These are phyloP conservation scores for Sapria himalayana DNA, from an alignment of 345 rosid species.

Conservation along the genomic window DNA sequence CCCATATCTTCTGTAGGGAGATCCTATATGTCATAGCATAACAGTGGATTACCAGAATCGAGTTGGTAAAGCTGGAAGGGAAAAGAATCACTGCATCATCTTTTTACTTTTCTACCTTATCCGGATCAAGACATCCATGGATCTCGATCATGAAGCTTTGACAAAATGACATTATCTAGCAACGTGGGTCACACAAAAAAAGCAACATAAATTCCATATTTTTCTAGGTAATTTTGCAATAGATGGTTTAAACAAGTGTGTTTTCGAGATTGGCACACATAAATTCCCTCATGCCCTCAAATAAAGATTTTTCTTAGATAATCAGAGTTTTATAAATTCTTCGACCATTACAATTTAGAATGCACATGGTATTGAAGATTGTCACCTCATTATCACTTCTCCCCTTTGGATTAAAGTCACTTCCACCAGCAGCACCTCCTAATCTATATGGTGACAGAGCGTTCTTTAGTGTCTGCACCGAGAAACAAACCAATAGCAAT, in stretches of 20 bases:
- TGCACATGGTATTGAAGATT: too few relatives aligned
- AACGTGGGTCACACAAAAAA: conserved; percentile 15
- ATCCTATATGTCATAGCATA: conserved; percentile 27
- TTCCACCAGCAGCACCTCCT: conserved; percentile 99
- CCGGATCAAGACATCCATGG: conserved; percentile 75
- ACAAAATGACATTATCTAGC: conserved; percentile 94
- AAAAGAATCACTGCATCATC: too few relatives aligned
- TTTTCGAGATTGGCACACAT: too few relatives aligned
- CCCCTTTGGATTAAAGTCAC: conserved; percentile 98
- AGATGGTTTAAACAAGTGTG: too few relatives aligned
- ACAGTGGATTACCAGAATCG: too few relatives aligned
- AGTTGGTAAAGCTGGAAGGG: too few relatives aligned
- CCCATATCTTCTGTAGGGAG: conserved; percentile 99
- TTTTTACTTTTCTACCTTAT: conserved; percentile 69
- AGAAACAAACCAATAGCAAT: too few relatives aligned
- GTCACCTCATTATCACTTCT: conserved; percentile 89
- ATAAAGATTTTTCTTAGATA: too few relatives aligned
- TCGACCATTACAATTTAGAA: conserved; percentile 6
- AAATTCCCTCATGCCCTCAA: too few relatives aligned
- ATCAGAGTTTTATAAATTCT: too few relatives aligned
- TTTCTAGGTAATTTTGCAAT: conserved; percentile 11
- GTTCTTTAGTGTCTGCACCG: conserved; percentile 70
- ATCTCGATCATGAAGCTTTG: conserved; percentile 97
- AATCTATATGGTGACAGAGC: conserved; percentile 86
- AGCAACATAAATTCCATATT: conserved; percentile 11